Evolutionary conservation across 441 rosid genomes (phyloP), one percentile per base, ranked within the genome.

Genomic region (Populus hybrid): DNA sequence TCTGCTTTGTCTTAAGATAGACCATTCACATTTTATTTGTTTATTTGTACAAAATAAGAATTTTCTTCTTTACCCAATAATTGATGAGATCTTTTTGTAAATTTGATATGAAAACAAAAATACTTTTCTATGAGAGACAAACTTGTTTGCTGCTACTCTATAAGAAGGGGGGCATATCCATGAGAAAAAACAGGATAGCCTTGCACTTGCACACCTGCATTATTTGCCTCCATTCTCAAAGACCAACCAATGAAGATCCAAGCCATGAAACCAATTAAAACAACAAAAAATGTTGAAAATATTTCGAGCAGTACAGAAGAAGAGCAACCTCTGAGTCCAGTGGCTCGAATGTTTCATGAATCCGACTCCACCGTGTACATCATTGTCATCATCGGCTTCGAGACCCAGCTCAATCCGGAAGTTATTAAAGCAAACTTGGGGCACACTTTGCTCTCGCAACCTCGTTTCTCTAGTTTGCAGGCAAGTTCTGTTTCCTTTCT

Each of bases 391-490:
- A 26, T 87, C 35, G 88, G 90, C 4, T 83, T 77, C 38, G 80
- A 80, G 69, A 82, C 80, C 73, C 66, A 34, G 12, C 78, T 87
- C 70, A 18, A 85, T 35, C 84, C 84, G 0, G 69, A 59, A 5
- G 72, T 74, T 23, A 18, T 84, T 77, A 85, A 78, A 77, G 73
- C 76, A 23, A 76, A 76, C 36, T 57, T 84, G 65, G n/a, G 6
- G 2, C 71, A 77, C 21, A 73, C 88, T 32, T 38, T 84, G 81
- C 87, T 85, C 53, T 80, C 77, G 32, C 89, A 88, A 4, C 81
- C 87, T 81, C 90, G 83, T 26, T 88, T 88, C 85, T 82, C 82
- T 18, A 78, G 84, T 69, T 69, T 82, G 81, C 87, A 80, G 89
- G 89, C 85, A 73, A 5, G 26, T 36, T 12, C 14, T 30, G 11